phyloP scores from a whole-genome alignment of 345 rosid genomes.

The Lenwebbia sp. region DNA sequence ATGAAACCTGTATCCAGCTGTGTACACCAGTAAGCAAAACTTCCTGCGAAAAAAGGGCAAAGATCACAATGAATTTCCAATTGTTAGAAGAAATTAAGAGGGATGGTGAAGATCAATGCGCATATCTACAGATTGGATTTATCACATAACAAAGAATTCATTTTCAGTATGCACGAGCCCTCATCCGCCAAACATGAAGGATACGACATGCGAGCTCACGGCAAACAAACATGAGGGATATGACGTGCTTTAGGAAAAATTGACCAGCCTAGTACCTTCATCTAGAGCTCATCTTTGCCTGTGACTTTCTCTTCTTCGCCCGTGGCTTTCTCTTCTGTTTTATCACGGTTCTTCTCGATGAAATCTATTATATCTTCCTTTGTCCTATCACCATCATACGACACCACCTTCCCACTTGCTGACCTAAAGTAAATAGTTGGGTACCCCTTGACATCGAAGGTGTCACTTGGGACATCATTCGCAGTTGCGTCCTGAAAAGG shows the following conservation, averaged over 20 bases:
- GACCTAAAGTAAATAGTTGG: conserved; percentile 80
- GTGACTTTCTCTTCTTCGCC: conserved; percentile 11
- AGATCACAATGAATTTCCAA: not conserved
- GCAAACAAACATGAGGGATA: not conserved
- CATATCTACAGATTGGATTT: not conserved
- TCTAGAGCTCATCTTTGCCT: conserved; percentile 59
- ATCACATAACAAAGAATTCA: not conserved
- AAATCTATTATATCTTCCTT: conserved; percentile 73
- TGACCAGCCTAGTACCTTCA: not conserved
- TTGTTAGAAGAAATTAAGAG: not conserved
- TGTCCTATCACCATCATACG: conserved; percentile 66
- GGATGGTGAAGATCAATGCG: not conserved
- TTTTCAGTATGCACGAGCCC: not conserved
- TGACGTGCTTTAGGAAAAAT: not conserved
- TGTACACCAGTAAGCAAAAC: not conserved
- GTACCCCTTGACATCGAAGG: conserved; percentile 73
- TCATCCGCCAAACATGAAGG: not conserved
- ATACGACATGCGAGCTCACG: not conserved
- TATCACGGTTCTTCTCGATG: conserved; percentile 75
- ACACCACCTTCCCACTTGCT: conserved; percentile 45
- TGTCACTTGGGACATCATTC: conserved; percentile 57
- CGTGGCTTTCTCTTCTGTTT: conserved; percentile 4
- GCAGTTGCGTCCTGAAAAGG: conserved; percentile 70
- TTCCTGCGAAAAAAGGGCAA: not conserved
- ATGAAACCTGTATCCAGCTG: not conserved